These are phyloP conservation scores for Mollisiaceae sp. DNA, from an alignment of 2,329 filamentous ascomycete species.

Conservation along the genomic window DNA sequence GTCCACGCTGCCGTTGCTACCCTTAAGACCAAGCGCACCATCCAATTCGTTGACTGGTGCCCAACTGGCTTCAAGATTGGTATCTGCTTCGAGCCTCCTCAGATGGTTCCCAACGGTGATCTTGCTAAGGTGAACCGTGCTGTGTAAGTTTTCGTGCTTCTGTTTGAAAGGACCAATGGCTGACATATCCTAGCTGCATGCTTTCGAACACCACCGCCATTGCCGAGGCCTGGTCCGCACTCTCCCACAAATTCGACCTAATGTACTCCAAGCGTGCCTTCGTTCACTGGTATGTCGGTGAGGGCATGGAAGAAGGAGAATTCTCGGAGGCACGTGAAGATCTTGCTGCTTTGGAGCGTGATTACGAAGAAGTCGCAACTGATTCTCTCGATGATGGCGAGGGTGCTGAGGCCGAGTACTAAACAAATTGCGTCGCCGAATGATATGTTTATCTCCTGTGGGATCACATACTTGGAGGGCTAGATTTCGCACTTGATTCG, in stretches of 20 bases:
- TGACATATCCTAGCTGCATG: conserved; percentile 78
- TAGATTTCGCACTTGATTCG: conserved; percentile 39
- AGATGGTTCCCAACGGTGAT: conserved; percentile 95
- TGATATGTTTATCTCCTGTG: conserved; percentile 37
- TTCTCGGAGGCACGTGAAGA: conserved; percentile 99
- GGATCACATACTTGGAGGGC: conserved; percentile 39
- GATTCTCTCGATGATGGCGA: conserved; percentile 91
- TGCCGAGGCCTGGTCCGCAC: conserved; percentile 94
- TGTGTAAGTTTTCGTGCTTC: conserved; percentile 69
- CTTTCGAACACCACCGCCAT: conserved; percentile 98
- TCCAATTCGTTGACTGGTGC: conserved; percentile 99
- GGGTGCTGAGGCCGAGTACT: conserved; percentile 64
- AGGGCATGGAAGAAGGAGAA: conserved; percentile 99
- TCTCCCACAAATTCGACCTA: conserved; percentile 98
- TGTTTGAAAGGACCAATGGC: conserved; percentile 7
- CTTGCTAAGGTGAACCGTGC: conserved; percentile 97
- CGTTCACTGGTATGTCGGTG: conserved; percentile 99
- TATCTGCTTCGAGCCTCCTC: conserved; percentile 99
- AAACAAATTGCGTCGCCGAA: conserved; percentile 25
- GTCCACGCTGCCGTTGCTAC: conserved; percentile 90
- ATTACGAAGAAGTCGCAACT: conserved; percentile 98
- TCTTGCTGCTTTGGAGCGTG: conserved; percentile 94
- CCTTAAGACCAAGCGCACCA: conserved; percentile 98
- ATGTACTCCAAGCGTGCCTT: conserved; percentile 99
- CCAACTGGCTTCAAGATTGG: conserved; percentile 99